Conservation (phyloP, 805 yeast genomes). For the Jamesozyma jinghongensis region DNA sequence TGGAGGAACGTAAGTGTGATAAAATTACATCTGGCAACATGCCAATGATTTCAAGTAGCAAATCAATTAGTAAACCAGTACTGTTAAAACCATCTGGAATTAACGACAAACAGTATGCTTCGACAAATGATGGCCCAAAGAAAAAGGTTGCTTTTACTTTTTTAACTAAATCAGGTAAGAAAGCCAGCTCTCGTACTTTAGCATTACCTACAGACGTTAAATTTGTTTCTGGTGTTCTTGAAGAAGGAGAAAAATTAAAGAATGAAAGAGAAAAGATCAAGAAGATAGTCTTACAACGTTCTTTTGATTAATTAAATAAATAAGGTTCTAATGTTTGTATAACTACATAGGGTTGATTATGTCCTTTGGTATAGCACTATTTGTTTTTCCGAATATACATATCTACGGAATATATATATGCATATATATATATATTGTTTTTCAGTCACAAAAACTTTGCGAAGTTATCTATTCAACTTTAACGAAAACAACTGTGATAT, state of each 20-base stretch:
- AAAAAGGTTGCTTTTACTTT: conserved; percentile 41
- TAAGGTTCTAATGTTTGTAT: not conserved
- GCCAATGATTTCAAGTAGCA: conserved; percentile 12
- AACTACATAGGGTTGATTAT: not conserved
- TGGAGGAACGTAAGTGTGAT: conserved; percentile 33
- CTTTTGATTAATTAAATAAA: conserved; percentile 23
- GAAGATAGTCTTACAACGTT: conserved; percentile 39
- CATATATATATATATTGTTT: not conserved
- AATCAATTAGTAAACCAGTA: not conserved
- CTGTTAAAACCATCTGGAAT: not conserved
- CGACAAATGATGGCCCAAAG: not conserved
- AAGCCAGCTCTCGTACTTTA: conserved; percentile 36
- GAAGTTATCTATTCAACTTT: conserved; percentile 40
- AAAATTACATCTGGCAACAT: conserved; percentile 20
- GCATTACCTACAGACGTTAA: conserved; percentile 45
- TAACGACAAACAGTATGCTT: not conserved
- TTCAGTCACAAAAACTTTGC: too few species aligned
- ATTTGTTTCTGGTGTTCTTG: conserved; percentile 44
- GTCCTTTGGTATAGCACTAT: too few species aligned
- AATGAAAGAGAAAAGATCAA: conserved; percentile 50
- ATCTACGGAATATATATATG: not conserved
- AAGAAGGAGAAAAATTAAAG: conserved; percentile 41
- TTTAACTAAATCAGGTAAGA: conserved; percentile 46
- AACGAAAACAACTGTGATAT: conserved; percentile 74
- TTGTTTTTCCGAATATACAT: too few species aligned